Evolutionary conservation across 805 yeast genomes (phyloP).

Genomic region (Myxozyma monticola): DNA sequence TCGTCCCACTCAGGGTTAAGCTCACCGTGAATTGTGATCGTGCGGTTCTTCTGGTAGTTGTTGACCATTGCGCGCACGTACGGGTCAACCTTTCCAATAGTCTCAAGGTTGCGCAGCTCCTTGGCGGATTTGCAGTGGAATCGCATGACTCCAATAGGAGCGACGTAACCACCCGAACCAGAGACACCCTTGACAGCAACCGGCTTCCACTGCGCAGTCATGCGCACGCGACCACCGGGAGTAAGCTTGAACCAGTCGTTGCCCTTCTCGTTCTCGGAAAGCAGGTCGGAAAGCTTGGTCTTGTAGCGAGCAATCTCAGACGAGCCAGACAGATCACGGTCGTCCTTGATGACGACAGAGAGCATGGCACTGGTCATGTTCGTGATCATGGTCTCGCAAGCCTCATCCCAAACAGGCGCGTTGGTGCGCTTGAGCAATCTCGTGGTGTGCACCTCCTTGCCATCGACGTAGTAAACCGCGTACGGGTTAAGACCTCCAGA

Average conservation of each 20-base stretch:
- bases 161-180: slow-evolving; percentile 80
- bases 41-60: slow-evolving; percentile 74
- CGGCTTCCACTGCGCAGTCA: slow-evolving; percentile 81
- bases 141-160: slow-evolving; percentile 91
- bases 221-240: slow-evolving; percentile 69
- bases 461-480: slow-evolving; percentile 70
- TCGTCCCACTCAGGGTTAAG: slow-evolving; percentile 85
- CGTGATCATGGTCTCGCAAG: slow-evolving; percentile 65
- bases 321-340: slow-evolving; percentile 57
- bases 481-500: slow-evolving; percentile 61
- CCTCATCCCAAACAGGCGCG: slow-evolving; percentile 64
- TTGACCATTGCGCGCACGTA: slow-evolving; percentile 78
- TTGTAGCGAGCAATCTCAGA: slow-evolving; percentile 59
- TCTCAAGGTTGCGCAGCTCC: slow-evolving; percentile 79
- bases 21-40: slow-evolving; percentile 63
- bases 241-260: slow-evolving; percentile 74
- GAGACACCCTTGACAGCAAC: slow-evolving; percentile 64
- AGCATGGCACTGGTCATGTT: slow-evolving; percentile 72
- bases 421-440: slow-evolving; percentile 58
- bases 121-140: slow-evolving; percentile 66
- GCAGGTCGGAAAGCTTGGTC: slow-evolving; percentile 55
- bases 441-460: slow-evolving; percentile 60
- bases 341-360: slow-evolving; percentile 64
- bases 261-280: slow-evolving; percentile 77
- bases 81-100: slow-evolving; percentile 89